These are phyloP conservation scores for Solanum tarijense DNA, from an alignment of 257 asterid genomes.

Conservation along the genomic window DNA sequence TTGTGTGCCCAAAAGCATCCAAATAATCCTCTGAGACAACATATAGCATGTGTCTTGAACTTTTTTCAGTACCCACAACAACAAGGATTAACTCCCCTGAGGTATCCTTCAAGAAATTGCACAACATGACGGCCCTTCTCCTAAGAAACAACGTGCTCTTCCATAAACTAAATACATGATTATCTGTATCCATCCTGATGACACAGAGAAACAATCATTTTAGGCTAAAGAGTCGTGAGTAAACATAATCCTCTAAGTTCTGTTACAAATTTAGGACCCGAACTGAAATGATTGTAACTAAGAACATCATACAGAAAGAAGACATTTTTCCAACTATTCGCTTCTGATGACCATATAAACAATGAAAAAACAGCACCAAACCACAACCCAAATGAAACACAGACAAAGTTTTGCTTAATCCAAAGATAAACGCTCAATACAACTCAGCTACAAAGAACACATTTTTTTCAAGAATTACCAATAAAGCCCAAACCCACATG, in stretches of 20 bases:
- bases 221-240: too few relatives aligned
- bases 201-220: too few relatives aligned
- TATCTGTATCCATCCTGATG: too few relatives aligned
- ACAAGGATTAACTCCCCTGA: slow-evolving; percentile 6
- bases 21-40: too few relatives aligned
- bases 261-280: background rate
- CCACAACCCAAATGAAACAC: background rate
- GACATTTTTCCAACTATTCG: background rate
- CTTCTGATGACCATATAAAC: too few relatives aligned
- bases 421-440: background rate
- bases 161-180: slow-evolving; percentile 17
- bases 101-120: slow-evolving; percentile 25
- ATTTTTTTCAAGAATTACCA: background rate
- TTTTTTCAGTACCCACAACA: too few relatives aligned
- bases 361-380: too few relatives aligned
- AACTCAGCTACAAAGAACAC: background rate
- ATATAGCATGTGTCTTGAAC: too few relatives aligned
- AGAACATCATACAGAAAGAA: background rate
- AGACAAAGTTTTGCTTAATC: background rate
- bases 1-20: slow-evolving; percentile 1
- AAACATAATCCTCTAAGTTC: background rate
- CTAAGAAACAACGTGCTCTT: slow-evolving; percentile 20
- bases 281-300: background rate
- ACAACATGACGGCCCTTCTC: slow-evolving; percentile 26
- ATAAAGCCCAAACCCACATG: background rate